A percentile compares a stretch with the other conserved stretches of the same genome.
phyloP scores from a whole-genome alignment of 768 basidiomycete genomes.

The Holtermanniella nyarrowii region DNA sequence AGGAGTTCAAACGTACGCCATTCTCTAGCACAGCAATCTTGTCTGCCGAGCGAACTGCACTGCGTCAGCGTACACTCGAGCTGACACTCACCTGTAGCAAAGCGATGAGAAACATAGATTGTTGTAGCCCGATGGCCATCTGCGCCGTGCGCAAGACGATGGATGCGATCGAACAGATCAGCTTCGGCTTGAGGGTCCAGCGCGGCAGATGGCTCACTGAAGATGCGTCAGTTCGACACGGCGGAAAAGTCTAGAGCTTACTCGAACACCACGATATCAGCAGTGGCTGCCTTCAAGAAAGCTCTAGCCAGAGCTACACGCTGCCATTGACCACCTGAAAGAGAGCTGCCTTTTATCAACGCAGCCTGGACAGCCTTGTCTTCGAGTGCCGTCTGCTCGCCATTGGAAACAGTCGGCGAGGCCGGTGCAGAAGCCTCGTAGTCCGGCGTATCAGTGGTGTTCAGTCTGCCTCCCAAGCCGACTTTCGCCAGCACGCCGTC shows the following conservation, averaged over 20 bases:
- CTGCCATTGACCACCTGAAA: slow-evolving; percentile 64
- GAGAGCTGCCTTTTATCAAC: slow-evolving; percentile 40
- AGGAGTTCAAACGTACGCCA: neutral
- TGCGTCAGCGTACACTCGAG: neutral
- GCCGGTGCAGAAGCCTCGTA: neutral
- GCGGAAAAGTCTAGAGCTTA: slow-evolving; percentile 6
- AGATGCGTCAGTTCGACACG: neutral
- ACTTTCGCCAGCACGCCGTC: slow-evolving; percentile 57
- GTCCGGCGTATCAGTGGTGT: slow-evolving; percentile 38
- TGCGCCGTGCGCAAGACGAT: neutral
- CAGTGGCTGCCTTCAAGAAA: slow-evolving; percentile 66
- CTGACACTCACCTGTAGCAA: neutral
- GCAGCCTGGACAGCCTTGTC: neutral
- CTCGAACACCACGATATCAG: slow-evolving; percentile 75
- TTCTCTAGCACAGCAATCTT: slow-evolving; percentile 3
- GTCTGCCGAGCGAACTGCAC: neutral
- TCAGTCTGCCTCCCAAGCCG: slow-evolving; percentile 64
- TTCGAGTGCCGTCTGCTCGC: slow-evolving; percentile 3
- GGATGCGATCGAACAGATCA: slow-evolving; percentile 2
- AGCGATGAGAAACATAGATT: slow-evolving; percentile 4
- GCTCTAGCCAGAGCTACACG: slow-evolving; percentile 69
- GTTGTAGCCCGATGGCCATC: neutral
- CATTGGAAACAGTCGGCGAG: slow-evolving; percentile 1
- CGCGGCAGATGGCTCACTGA: slow-evolving; percentile 1
- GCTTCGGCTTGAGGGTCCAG: slow-evolving; percentile 1